Evolutionary conservation across 768 basidiomycete genomes (phyloP).

Genomic region (Agaricus subrufescens): DNA sequence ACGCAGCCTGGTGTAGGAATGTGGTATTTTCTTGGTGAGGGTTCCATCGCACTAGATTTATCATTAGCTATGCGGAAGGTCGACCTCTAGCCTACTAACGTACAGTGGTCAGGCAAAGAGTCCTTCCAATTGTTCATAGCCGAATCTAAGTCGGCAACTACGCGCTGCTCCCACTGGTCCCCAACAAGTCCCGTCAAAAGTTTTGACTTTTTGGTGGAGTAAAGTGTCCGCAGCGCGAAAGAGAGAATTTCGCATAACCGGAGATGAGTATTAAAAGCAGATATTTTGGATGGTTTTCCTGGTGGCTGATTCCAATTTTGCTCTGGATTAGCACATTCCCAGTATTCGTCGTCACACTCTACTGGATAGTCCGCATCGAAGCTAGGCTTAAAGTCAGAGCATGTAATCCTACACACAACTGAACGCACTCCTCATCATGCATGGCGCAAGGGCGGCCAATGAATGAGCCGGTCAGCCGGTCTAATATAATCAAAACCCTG

Average conservation of each 20-base stretch:
- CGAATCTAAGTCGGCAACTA: slow-evolving; percentile 60
- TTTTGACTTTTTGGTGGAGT: slow-evolving; percentile 38
- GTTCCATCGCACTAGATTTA: slow-evolving; percentile 32
- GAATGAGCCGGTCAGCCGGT: slow-evolving; percentile 35
- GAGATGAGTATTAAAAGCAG: slow-evolving; percentile 49
- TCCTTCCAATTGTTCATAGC: slow-evolving; percentile 61
- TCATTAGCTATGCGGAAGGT: neutral
- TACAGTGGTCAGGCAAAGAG: slow-evolving; percentile 52
- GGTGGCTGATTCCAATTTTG: slow-evolving; percentile 59
- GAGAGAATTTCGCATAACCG: slow-evolving; percentile 62
- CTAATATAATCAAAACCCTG: slow-evolving; percentile 27
- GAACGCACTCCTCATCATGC: slow-evolving; percentile 67
- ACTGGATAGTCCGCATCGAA: slow-evolving; percentile 64
- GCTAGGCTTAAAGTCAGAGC: slow-evolving; percentile 23
- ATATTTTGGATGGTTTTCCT: slow-evolving; percentile 47
- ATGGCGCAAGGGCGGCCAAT: slow-evolving; percentile 65
- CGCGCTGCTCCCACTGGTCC: slow-evolving; percentile 50
- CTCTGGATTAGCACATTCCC: slow-evolving; percentile 40
- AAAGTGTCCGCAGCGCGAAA: slow-evolving; percentile 57
- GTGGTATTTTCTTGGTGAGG: slow-evolving; percentile 24
- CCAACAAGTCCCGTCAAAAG: slow-evolving; percentile 35
- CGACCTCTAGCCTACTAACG: slow-evolving; percentile 11
- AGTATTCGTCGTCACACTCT: slow-evolving; percentile 50
- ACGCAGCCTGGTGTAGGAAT: slow-evolving; percentile 50
- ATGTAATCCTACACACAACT: neutral